phyloP scores from a whole-genome alignment of 805 yeast species.

The Wickerhamomyces chaumierensis region DNA sequence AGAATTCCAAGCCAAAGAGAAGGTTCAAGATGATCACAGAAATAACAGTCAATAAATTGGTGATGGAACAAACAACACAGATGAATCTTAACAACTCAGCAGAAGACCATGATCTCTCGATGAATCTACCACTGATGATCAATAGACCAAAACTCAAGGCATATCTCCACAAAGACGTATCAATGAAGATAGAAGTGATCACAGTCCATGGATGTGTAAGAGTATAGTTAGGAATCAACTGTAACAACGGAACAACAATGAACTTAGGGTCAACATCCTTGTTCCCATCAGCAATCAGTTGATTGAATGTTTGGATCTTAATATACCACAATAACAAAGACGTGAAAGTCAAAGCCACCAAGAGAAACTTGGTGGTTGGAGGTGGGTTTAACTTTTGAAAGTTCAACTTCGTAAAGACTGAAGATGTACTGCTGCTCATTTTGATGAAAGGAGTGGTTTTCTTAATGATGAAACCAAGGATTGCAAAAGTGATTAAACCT shows the following conservation, averaged over 20 bases:
- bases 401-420: conserved; percentile 10
- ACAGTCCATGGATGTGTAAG: conserved; percentile 55
- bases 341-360: conserved; percentile 27
- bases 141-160: conserved; percentile 36
- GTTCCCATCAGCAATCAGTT: conserved; percentile 10
- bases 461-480: conserved; percentile 13
- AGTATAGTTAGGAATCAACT: conserved; percentile 50
- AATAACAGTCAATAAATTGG: conserved; percentile 33
- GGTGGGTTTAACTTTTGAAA: conserved; percentile 24
- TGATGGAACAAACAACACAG: conserved; percentile 33
- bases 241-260: conserved; percentile 44
- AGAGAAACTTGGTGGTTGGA: conserved; percentile 33
- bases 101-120: conserved; percentile 57
- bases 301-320: conserved; percentile 26
- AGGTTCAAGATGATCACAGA: conserved; percentile 17
- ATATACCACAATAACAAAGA: conserved; percentile 31
- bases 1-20: conserved; percentile 15
- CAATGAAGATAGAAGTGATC: conserved; percentile 53
- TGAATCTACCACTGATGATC: conserved; percentile 48
- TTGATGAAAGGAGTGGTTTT: conserved; percentile 3
- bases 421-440: conserved; percentile 10
- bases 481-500: conserved; percentile 15
- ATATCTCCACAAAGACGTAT: conserved; percentile 36
- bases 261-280: conserved; percentile 24
- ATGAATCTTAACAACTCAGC: conserved; percentile 39